phyloP scores from a whole-genome alignment of 2,329 filamentous ascomycete species.

The Ceratocystis alfenasii region DNA sequence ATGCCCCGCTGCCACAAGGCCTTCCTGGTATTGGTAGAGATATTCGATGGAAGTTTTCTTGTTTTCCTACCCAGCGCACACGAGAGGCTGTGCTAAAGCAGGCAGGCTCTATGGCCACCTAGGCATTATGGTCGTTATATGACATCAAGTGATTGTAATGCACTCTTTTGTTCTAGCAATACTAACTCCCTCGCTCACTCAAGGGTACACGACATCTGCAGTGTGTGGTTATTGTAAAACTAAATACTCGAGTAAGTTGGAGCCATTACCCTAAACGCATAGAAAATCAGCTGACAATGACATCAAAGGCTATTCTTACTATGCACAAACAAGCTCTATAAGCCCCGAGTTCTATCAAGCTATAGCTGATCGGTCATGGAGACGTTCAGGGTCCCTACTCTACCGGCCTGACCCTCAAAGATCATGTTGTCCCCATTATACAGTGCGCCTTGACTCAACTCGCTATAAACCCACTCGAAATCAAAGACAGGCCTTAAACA shows the following conservation, averaged over 20 bases:
- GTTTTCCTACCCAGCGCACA: background rate
- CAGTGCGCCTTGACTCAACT: constrained; percentile 57
- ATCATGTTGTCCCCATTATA: constrained; percentile 89
- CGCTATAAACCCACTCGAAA: constrained; percentile 56
- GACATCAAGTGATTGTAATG: background rate
- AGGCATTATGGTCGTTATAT: background rate
- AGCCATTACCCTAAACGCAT: background rate
- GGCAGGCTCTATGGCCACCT: background rate
- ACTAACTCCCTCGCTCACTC: background rate
- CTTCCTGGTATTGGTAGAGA: no score
- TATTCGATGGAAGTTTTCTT: no score
- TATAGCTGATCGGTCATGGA: constrained; percentile 65
- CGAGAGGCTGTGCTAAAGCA: background rate
- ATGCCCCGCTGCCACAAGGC: no score
- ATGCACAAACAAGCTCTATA: constrained; percentile 49
- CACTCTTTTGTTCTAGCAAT: background rate
- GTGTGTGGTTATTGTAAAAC: constrained; percentile 17
- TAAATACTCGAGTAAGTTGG: constrained; percentile 16
- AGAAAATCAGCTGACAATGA: constrained; percentile 1
- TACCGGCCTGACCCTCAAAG: constrained; percentile 67
- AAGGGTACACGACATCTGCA: constrained; percentile 12
- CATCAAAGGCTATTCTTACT: constrained; percentile 57
- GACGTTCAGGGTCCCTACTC: constrained; percentile 56
- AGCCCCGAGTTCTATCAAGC: constrained; percentile 57
- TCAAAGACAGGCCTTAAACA: constrained; percentile 63